These are phyloP conservation scores for Colletotrichum truncatum DNA, from an alignment of 2,329 filamentous ascomycete genomes.

Conservation along the genomic window DNA sequence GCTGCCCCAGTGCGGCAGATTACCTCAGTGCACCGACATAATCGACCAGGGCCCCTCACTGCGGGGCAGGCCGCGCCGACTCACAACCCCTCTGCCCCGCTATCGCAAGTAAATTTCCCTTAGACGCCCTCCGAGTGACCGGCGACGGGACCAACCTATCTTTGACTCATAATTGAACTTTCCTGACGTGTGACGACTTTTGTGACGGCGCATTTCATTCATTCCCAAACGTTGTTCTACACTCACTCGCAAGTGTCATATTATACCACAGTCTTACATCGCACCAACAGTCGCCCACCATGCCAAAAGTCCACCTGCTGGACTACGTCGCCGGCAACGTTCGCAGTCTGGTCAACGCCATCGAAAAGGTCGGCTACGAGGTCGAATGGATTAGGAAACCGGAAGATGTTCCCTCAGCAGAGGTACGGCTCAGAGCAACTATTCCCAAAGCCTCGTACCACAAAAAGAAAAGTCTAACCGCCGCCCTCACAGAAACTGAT, in stretches of 20 bases:
- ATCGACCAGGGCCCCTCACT: not conserved
- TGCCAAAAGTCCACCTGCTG: constrained; percentile 81
- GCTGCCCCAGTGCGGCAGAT: not conserved
- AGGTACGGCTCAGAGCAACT: constrained; percentile 62
- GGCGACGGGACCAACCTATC: not conserved
- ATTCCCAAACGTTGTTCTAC: not conserved
- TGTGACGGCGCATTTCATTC: constrained; percentile 10
- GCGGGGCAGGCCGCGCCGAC: not conserved
- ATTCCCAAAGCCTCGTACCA: not conserved
- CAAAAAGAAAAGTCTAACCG: not conserved
- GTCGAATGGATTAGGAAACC: constrained; percentile 93
- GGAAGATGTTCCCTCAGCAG: constrained; percentile 83
- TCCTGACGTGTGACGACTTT: not conserved
- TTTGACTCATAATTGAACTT: constrained; percentile 20
- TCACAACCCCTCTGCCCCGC: constrained; percentile 35
- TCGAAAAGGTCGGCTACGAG: constrained; percentile 92
- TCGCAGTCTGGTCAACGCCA: constrained; percentile 94
- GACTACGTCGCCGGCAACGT: constrained; percentile 98
- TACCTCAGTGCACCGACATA: constrained; percentile 9
- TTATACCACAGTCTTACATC: too few relatives aligned
- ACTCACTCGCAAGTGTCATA: too few relatives aligned
- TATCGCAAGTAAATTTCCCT: constrained; percentile 34
- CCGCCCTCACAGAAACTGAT: constrained; percentile 78
- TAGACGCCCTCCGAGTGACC: constrained; percentile 8
- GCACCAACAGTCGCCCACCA: constrained; percentile 45